Conservation (phyloP, 805 yeast genomes). For the Zygotorulaspora danielsina region DNA sequence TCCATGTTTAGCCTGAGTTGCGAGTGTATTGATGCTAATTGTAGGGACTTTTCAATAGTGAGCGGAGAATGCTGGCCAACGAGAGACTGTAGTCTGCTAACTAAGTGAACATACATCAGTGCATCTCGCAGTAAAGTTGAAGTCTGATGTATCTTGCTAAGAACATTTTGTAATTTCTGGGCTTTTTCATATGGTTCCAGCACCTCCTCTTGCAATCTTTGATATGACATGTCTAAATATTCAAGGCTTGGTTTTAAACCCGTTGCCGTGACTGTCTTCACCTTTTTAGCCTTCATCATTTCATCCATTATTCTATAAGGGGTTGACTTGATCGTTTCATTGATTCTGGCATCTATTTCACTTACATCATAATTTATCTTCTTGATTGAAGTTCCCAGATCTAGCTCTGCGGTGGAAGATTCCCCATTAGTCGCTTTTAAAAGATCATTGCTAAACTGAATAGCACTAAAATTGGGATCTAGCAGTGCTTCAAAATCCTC, state of each 20-base stretch:
- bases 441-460: constrained; percentile 25
- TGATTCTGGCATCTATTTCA: constrained; percentile 27
- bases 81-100: constrained; percentile 21
- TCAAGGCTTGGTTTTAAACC: constrained; percentile 26
- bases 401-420: constrained; percentile 18
- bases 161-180: constrained; percentile 28
- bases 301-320: constrained; percentile 26
- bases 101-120: constrained; percentile 27
- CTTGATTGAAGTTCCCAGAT: constrained; percentile 31
- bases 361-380: constrained; percentile 28
- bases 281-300: constrained; percentile 19
- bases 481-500: constrained; percentile 29
- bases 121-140: constrained; percentile 31
- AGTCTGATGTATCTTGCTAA: constrained; percentile 34
- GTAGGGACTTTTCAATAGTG: constrained; percentile 15
- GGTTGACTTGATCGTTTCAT: constrained; percentile 21
- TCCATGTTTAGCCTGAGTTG: constrained; percentile 26
- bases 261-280: constrained; percentile 14
- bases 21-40: constrained; percentile 26
- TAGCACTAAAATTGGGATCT: constrained; percentile 20
- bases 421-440: constrained; percentile 24
- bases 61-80: constrained; percentile 3
- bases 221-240: constrained; percentile 30
- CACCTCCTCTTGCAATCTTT: constrained; percentile 30
- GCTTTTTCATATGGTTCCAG: constrained; percentile 31